Conservation (phyloP, 1,139 yeast genomes). For the Yamadazyma trypodendri region DNA sequence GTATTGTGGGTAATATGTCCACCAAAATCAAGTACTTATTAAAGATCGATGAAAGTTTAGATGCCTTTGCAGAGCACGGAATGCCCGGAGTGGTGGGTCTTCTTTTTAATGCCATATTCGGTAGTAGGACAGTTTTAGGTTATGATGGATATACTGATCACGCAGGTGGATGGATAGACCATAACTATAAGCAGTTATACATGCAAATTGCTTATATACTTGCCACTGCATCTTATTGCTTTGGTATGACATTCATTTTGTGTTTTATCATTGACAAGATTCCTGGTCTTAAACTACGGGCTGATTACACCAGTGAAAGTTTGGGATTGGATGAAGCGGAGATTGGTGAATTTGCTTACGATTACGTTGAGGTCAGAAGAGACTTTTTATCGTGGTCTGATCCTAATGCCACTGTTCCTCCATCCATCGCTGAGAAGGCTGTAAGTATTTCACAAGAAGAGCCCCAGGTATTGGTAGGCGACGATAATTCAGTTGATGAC, state of each 20-base stretch:
- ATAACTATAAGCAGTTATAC: conserved; percentile 88
- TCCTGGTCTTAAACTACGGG: conserved; percentile 81
- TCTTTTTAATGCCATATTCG: conserved; percentile 83
- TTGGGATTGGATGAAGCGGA: conserved; percentile 94
- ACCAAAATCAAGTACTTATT: conserved; percentile 83
- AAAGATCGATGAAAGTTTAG: conserved; percentile 87
- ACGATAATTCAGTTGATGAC: conserved; percentile 1
- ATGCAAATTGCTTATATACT: conserved; percentile 81
- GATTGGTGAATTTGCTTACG: conserved; percentile 97
- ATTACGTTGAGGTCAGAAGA: conserved; percentile 94
- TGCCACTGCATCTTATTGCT: conserved; percentile 76
- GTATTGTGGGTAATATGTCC: conserved; percentile 83
- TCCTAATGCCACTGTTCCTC: conserved; percentile 7
- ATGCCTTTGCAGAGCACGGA: conserved; percentile 97
- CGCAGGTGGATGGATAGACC: conserved; percentile 89
- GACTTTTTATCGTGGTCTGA: conserved; percentile 73
- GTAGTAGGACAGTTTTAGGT: conserved; percentile 83
- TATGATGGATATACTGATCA: conserved; percentile 82
- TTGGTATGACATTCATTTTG: conserved; percentile 72
- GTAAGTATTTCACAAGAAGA: background rate
- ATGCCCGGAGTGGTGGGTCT: conserved; percentile 91
- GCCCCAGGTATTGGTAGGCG: conserved; percentile 3
- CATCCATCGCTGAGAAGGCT: background rate
- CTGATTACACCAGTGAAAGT: conserved; percentile 81
- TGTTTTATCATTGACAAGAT: conserved; percentile 73